Evolutionary conservation across 352 stramenopile genomes (phyloP).

Genomic region (Phytophthora chlamydospora): DNA sequence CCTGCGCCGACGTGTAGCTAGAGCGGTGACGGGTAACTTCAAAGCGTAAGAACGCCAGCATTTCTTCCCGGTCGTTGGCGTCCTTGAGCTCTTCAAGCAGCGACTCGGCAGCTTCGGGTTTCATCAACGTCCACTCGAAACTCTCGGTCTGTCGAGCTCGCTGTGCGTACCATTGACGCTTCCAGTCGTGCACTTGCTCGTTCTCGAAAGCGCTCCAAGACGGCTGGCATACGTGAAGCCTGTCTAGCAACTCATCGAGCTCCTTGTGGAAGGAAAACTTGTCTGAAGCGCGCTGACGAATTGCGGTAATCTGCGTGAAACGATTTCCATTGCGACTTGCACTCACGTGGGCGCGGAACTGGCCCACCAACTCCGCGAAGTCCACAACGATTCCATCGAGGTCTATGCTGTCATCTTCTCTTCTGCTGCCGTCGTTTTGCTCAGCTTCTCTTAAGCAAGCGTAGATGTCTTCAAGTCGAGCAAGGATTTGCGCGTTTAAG

Average conservation of each 20-base stretch:
- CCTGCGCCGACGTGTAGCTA: conserved; percentile 28
- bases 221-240: conserved; percentile 9
- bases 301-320: conserved; percentile 28
- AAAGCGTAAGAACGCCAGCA: conserved; percentile 35
- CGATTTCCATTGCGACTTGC: conserved; percentile 15
- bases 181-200: conserved; percentile 31
- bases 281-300: conserved; percentile 26
- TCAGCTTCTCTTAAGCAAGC: conserved; percentile 13
- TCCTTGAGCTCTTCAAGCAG: conserved; percentile 32
- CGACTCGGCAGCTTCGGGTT: conserved; percentile 13
- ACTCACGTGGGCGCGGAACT: conserved; percentile 25
- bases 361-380: conserved; percentile 20
- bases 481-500: conserved; percentile 29
- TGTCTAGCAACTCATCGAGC: conserved; percentile 28
- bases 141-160: conserved; percentile 17
- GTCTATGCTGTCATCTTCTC: neutral
- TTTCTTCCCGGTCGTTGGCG: conserved; percentile 32
- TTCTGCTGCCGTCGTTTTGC: neutral
- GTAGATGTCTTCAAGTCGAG: conserved; percentile 34
- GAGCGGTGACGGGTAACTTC: conserved; percentile 33
- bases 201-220: conserved; percentile 8
- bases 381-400: conserved; percentile 5
- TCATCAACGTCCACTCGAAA: conserved; percentile 23
- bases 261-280: conserved; percentile 44
- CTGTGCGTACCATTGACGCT: conserved; percentile 34